These are phyloP conservation scores for Nitzschia putrida DNA, from an alignment of 108 stramenopile genomes.

Conservation along the genomic window DNA sequence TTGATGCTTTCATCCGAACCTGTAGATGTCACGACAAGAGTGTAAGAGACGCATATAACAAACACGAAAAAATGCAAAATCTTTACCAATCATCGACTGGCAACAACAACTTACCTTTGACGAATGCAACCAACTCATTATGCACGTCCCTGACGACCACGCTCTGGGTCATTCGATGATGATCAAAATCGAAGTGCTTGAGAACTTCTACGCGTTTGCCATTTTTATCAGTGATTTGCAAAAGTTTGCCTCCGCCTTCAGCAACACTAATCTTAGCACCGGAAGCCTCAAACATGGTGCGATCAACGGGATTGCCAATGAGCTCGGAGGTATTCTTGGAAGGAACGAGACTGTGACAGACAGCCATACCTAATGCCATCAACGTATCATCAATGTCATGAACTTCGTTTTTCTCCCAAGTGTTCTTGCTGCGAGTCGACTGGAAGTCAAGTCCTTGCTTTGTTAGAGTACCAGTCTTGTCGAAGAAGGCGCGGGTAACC, in stretches of 20 bases:
- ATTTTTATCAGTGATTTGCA: not conserved
- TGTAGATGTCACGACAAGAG: no score
- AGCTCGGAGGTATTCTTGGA: constrained; percentile 30
- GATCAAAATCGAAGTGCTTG: constrained; percentile 67
- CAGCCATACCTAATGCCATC: constrained; percentile 44
- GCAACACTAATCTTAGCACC: not conserved
- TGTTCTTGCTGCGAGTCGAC: constrained; percentile 21
- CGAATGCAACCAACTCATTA: constrained; percentile 37
- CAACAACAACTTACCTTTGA: constrained; percentile 20
- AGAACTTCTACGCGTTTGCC: constrained; percentile 31
- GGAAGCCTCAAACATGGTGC: constrained; percentile 47
- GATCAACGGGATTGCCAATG: constrained; percentile 65
- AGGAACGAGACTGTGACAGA: constrained; percentile 53
- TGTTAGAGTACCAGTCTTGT: constrained; percentile 85
- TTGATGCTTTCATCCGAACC: constrained; percentile 40
- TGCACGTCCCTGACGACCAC: constrained; percentile 47
- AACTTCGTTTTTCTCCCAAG: not conserved
- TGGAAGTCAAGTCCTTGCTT: constrained; percentile 65
- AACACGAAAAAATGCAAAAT: no score
- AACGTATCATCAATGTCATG: not conserved
- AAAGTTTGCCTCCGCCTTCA: not conserved
- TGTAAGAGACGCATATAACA: no score
- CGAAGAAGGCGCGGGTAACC: constrained; percentile 72
- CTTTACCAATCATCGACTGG: no score
- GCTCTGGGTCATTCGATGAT: constrained; percentile 65